phyloP scores from a whole-genome alignment of 768 basidiomycete genomes.

The Boletus pseudo-olivaceus region DNA sequence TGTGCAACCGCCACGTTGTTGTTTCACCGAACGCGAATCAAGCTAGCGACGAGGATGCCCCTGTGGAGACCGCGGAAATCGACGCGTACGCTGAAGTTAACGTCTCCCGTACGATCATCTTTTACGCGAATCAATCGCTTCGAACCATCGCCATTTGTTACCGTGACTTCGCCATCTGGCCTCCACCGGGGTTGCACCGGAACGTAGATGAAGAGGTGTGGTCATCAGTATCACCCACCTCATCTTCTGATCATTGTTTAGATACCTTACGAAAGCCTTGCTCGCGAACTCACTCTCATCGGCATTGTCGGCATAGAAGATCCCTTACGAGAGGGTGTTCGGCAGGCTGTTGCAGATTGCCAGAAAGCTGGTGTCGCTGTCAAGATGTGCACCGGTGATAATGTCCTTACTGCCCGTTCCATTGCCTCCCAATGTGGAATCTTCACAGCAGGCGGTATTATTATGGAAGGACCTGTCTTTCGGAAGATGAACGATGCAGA shows the following conservation, averaged over 20 bases:
- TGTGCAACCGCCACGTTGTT: conserved; percentile 70
- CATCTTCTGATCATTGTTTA: conserved; percentile 27
- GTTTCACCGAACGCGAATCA: conserved; percentile 38
- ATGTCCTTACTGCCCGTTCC: conserved; percentile 91
- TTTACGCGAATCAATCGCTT: conserved; percentile 95
- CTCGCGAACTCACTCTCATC: conserved; percentile 75
- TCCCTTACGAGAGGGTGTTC: conserved; percentile 87
- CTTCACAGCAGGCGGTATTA: conserved; percentile 87
- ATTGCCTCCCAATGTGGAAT: conserved; percentile 97
- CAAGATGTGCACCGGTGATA: conserved; percentile 99
- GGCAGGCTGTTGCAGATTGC: conserved; percentile 84
- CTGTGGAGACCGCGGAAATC: conserved; percentile 59
- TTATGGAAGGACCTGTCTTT: conserved; percentile 98
- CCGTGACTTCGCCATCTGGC: conserved; percentile 83
- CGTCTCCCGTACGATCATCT: conserved; percentile 90
- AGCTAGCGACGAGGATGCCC: conserved; percentile 16
- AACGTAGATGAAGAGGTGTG: conserved; percentile 54
- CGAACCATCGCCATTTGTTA: conserved; percentile 95
- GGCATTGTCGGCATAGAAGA: conserved; percentile 95
- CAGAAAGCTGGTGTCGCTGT: conserved; percentile 85
- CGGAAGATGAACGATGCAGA: conserved; percentile 68
- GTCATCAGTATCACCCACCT: background rate
- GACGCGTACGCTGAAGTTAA: conserved; percentile 71
- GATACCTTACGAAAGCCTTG: conserved; percentile 69
- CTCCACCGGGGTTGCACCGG: conserved; percentile 49